Base-by-base conservation (phyloP, 1,139 yeast species). In the Pichia sp. region DNA sequence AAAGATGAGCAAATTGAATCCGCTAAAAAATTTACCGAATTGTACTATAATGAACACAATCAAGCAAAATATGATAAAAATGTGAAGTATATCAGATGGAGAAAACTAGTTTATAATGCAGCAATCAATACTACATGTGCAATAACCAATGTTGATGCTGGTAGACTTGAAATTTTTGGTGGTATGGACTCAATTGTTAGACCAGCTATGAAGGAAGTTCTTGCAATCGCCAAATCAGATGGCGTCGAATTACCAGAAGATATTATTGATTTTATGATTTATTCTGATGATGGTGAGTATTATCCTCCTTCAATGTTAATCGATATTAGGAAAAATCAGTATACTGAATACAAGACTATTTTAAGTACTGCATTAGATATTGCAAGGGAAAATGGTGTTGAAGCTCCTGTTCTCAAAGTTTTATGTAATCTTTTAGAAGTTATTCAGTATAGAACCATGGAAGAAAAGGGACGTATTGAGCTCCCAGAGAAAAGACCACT, bases 261-360 rank as follows among this genome's bases (percentile, higher is more conserved):
- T 10, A 41, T 48, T 14, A 47, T 49, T 21, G 52, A 49, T n/a
- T 31, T 25, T 23, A 52, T 52, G 55, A 44, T 49, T n/a, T 39
- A 42, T 23, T 42, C 48, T 4, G 54, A 50, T 34, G 53, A 49
- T 25, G 51, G 44, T 5, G 48, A 44, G 22, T 52, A 46, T 28
- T 51, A 50, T 18, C 47, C 55, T 14, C 55, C 55, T 9, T 50
- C 54, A 5, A 52, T 52, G 55, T 37, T 77, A 50, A 77, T 83
- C 12, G 94, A 83, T 58, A 67, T 72, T 24, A 71, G 83, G 44
- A 80, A 81, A 59, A 77, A 77, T 18, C 82, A 81, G 52, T 77
- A 79, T 44, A 70, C 82, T 54, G 94, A 84, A 59, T 62, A 79
- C 40, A 88, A 82, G 54, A 77, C 75, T 19, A 78, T 84, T 47